Conservation (phyloP, 208 protist genomes). For the Trypanosoma avium region DNA sequence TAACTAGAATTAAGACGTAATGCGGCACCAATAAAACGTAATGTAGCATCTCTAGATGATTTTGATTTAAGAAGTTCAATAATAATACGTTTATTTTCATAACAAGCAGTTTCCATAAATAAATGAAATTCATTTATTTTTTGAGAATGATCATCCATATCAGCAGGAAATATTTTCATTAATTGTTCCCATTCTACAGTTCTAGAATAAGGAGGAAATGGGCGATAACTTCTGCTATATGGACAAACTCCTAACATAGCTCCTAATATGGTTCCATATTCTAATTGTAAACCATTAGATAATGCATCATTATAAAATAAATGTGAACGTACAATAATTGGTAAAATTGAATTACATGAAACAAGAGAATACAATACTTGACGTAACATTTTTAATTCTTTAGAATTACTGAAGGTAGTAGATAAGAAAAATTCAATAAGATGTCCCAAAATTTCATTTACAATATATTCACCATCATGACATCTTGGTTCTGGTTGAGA, state of each 20-base stretch:
- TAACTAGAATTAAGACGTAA: slow-evolving; percentile 79
- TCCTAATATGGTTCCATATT: slow-evolving; percentile 71
- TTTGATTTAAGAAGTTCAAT: slow-evolving; percentile 57
- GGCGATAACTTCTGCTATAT: slow-evolving; percentile 25
- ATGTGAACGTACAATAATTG: slow-evolving; percentile 46
- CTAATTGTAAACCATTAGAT: slow-evolving; percentile 54
- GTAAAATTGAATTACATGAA: slow-evolving; percentile 35
- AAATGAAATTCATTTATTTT: slow-evolving; percentile 58
- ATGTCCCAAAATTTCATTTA: slow-evolving; percentile 70
- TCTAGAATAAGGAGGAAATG: slow-evolving; percentile 5
- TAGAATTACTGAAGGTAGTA: slow-evolving; percentile 47
- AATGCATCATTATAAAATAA: slow-evolving; percentile 57
- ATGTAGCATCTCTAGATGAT: slow-evolving; percentile 57
- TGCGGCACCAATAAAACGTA: slow-evolving; percentile 63
- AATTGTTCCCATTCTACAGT: slow-evolving; percentile 33
- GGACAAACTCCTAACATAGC: slow-evolving; percentile 70
- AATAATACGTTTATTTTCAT: slow-evolving; percentile 57
- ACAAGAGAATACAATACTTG: slow-evolving; percentile 50
- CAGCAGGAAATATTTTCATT: slow-evolving; percentile 48
- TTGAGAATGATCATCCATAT: slow-evolving; percentile 40
- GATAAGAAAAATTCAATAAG: slow-evolving; percentile 52
- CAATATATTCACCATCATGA: slow-evolving; percentile 39
- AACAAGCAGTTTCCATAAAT: slow-evolving; percentile 36
- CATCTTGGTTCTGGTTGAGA: slow-evolving; percentile 28
- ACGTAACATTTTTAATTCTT: slow-evolving; percentile 43